Evolutionary conservation across 2,329 filamentous ascomycete genomes (phyloP).

Genomic region (Penicillium concentricum): DNA sequence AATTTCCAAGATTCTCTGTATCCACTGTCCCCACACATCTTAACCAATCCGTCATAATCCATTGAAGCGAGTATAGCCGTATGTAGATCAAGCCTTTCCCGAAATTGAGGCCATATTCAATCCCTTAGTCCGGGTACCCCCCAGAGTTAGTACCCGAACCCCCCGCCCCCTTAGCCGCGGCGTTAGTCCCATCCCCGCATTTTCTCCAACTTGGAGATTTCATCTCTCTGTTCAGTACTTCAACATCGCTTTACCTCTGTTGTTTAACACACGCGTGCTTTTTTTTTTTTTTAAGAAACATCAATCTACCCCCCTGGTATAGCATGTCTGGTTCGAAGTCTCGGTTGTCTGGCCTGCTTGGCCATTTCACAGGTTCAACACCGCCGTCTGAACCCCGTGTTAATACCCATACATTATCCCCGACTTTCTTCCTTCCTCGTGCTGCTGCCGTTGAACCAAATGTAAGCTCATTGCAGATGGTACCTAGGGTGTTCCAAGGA

Average conservation of each 20-base stretch:
- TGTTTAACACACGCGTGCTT: background rate
- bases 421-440: slow-evolving; percentile 81
- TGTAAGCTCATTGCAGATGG: slow-evolving; percentile 37
- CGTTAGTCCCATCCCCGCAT: slow-evolving; percentile 17
- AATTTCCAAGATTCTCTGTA: background rate
- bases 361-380: slow-evolving; percentile 25
- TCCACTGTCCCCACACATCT: background rate
- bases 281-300: background rate
- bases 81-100: background rate
- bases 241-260: background rate
- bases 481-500: background rate
- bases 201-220: slow-evolving; percentile 16
- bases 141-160: slow-evolving; percentile 6
- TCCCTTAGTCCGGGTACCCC: background rate
- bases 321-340: slow-evolving; percentile 27
- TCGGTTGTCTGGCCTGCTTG: slow-evolving; percentile 31
- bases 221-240: background rate
- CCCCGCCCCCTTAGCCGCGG: slow-evolving; percentile 8
- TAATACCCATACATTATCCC: slow-evolving; percentile 65
- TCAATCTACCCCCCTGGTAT: background rate
- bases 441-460: slow-evolving; percentile 86
- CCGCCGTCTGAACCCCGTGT: slow-evolving; percentile 33
- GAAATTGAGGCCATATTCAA: background rate
- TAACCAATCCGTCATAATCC: background rate
- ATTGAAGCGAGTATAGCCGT: background rate